These are phyloP conservation scores for Lonicera japonica DNA, from an alignment of 129 eudicot species.

Conservation along the genomic window DNA sequence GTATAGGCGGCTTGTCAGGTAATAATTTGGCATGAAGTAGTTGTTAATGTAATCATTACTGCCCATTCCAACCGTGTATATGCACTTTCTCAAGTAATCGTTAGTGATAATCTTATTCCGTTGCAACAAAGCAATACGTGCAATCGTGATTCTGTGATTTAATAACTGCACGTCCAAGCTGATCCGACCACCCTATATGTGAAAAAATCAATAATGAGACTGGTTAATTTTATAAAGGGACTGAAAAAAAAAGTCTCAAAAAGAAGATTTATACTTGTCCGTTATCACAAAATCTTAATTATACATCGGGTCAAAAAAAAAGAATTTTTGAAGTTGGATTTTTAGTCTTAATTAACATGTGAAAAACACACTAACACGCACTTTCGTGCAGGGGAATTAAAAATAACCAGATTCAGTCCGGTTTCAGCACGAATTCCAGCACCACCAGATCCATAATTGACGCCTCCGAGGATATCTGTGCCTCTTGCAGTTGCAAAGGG, in stretches of 20 bases:
- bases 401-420: conserved; percentile 22
- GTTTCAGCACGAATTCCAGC: conserved; percentile 37
- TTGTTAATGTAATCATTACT: conserved; percentile 68
- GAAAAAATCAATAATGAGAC: not conserved
- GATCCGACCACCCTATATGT: conserved; percentile 37
- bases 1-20: conserved; percentile 12
- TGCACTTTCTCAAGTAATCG: conserved; percentile 34
- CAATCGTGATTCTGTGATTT: conserved; percentile 29
- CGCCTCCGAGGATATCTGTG: conserved; percentile 19
- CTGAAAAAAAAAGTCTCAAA: no score
- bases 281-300: no score
- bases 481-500: conserved; percentile 22
- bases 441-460: conserved; percentile 31
- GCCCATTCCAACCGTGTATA: conserved; percentile 53
- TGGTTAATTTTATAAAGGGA: not conserved
- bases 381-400: no score
- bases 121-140: conserved; percentile 9
- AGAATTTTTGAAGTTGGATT: no score
- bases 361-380: no score
- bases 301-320: no score
- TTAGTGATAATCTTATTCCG: conserved; percentile 23
- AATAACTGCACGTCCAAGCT: conserved; percentile 32
- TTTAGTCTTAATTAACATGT: no score
- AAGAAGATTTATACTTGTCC: no score
- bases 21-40: conserved; percentile 32